These are phyloP conservation scores for Ophiostoma triangulosporum DNA, from an alignment of 2,329 filamentous ascomycete species.

Conservation along the genomic window DNA sequence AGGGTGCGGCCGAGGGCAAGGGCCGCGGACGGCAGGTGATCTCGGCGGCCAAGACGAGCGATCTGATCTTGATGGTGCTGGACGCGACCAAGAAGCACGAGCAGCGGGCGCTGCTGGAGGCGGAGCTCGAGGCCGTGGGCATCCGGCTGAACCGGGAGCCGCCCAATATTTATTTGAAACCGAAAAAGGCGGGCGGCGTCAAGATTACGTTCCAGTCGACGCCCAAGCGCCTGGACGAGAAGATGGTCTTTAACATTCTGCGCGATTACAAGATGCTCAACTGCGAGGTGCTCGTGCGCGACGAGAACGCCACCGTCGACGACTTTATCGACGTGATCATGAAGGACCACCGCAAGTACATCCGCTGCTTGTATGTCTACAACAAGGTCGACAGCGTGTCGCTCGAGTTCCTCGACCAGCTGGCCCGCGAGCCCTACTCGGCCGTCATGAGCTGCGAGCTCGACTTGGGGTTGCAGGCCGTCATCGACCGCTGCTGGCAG, in stretches of 20 bases:
- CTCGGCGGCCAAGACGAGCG: slow-evolving; percentile 94
- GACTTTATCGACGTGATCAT: slow-evolving; percentile 99
- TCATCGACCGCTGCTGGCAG: slow-evolving; percentile 89
- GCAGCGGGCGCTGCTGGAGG: slow-evolving; percentile 78
- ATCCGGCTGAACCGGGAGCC: slow-evolving; percentile 86
- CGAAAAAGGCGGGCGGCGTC: slow-evolving; percentile 92
- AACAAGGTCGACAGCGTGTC: slow-evolving; percentile 98
- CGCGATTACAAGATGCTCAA: slow-evolving; percentile 98
- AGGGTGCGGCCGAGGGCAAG: slow-evolving; percentile 91
- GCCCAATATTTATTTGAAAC: slow-evolving; percentile 96
- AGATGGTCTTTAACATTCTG: slow-evolving; percentile 95
- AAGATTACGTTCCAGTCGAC: slow-evolving; percentile 92
- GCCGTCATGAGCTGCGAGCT: slow-evolving; percentile 97
- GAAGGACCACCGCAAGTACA: slow-evolving; percentile 98
- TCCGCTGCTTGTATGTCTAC: slow-evolving; percentile 90
- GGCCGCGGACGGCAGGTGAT: slow-evolving; percentile 93
- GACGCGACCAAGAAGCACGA: slow-evolving; percentile 95
- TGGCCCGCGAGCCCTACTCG: slow-evolving; percentile 86
- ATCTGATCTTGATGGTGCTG: slow-evolving; percentile 90
- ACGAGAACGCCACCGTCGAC: slow-evolving; percentile 91
- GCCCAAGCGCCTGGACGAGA: slow-evolving; percentile 87
- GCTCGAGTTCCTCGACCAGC: slow-evolving; percentile 80
- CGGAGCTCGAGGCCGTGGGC: slow-evolving; percentile 86
- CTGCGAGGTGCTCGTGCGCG: slow-evolving; percentile 86
- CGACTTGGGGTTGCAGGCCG: slow-evolving; percentile 83